These are phyloP conservation scores for Anastatica hierochuntica DNA, from an alignment of 345 rosid genomes.

Conservation along the genomic window DNA sequence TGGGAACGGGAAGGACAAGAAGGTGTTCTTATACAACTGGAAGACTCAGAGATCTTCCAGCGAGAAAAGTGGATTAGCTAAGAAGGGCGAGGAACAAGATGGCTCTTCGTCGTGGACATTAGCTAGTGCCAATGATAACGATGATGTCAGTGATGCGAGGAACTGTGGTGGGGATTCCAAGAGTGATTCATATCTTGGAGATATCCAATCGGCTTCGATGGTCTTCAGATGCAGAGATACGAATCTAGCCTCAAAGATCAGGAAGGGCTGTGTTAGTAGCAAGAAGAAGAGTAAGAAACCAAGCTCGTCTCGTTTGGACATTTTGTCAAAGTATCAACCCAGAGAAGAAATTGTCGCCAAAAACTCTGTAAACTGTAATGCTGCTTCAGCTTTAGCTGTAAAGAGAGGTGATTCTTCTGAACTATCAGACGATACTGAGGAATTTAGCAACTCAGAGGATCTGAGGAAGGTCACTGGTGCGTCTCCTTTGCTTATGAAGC, in stretches of 20 bases:
- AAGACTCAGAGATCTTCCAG: constrained; percentile 52
- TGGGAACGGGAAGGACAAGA: constrained; percentile 38
- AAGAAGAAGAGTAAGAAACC: constrained; percentile 44
- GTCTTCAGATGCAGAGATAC: constrained; percentile 54
- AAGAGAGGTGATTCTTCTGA: constrained; percentile 40
- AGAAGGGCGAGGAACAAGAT: constrained; percentile 29
- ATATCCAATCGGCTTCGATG: constrained; percentile 36
- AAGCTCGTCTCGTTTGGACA: constrained; percentile 32
- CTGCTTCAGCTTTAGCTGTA: constrained; percentile 31
- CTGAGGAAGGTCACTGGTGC: constrained; percentile 40
- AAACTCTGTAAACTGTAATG: constrained; percentile 24
- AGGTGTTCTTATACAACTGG: constrained; percentile 75
- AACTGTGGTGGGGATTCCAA: constrained; percentile 40
- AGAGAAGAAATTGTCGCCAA: constrained; percentile 29
- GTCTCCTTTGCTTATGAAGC: constrained; percentile 57
- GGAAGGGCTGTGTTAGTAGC: constrained; percentile 22
- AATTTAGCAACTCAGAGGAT: constrained; percentile 50
- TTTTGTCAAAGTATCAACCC: constrained; percentile 37
- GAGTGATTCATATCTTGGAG: constrained; percentile 41
- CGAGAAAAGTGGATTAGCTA: constrained; percentile 36
- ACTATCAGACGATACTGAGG: constrained; percentile 66
- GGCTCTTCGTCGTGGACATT: constrained; percentile 51
- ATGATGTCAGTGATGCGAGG: constrained; percentile 53
- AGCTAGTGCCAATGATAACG: constrained; percentile 35
- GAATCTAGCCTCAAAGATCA: constrained; percentile 37